Percentiles rank a stretch among this genome's conserved stretches.
Evolutionary conservation across 768 basidiomycete species (phyloP).

Genomic region (Auricularia cornea): DNA sequence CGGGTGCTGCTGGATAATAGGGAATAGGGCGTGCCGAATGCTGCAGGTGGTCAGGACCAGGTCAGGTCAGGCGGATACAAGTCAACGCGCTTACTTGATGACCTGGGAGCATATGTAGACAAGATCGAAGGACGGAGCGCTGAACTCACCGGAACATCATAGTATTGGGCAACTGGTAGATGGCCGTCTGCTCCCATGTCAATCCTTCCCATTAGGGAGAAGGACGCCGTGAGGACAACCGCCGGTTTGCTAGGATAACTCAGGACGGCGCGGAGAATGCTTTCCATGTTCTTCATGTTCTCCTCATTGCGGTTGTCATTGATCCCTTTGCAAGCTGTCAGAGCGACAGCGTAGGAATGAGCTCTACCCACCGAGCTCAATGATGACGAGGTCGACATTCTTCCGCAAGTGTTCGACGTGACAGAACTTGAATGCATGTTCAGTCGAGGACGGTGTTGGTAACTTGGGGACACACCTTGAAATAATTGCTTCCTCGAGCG

Average conservation of each 20-base stretch:
- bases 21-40: slow-evolving; percentile 1
- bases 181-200: slow-evolving; percentile 1
- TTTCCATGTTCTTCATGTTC: slow-evolving; percentile 1
- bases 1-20: slow-evolving; percentile 2
- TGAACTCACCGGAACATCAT: slow-evolving; percentile 2
- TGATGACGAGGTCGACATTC: slow-evolving; percentile 2
- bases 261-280: slow-evolving; percentile 1
- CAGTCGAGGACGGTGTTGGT: too few species aligned
- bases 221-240: background rate
- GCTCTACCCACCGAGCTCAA: background rate
- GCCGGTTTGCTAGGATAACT: background rate
- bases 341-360: background rate
- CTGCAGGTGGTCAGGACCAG: background rate
- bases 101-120: background rate
- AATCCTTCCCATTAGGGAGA: slow-evolving; percentile 1
- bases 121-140: background rate
- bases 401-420: slow-evolving; percentile 1
- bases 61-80: background rate
- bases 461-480: slow-evolving; percentile 2
- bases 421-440: slow-evolving; percentile 1
- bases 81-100: background rate
- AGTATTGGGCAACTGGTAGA: slow-evolving; percentile 3
- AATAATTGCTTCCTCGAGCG: slow-evolving; percentile 4
- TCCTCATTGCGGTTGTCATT: background rate
- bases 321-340: background rate